Evolutionary conservation across 306 rosid species (phyloP), one percentile per base, ranked within the genome.

Genomic region (Erythrophleum fordii): DNA sequence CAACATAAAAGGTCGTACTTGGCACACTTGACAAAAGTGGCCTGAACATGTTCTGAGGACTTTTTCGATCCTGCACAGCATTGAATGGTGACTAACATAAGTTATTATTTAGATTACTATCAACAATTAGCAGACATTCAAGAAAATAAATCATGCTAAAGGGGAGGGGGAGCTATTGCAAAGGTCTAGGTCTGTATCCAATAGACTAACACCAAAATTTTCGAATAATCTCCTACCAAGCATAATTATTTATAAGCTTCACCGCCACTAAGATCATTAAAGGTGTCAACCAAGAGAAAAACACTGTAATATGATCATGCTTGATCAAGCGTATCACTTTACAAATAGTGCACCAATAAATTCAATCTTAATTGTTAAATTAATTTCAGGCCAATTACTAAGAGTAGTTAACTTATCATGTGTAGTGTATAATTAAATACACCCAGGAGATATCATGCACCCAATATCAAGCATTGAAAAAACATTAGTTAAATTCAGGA

Each of bases 1-100:
- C 97, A 35, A 17, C 88, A 77, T 87, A 89, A 73, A 93, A 91
- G 67, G 94, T 83, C 45, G 92, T 91, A 69, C 94, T 93, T 22
- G 97, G 97, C 74, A 93, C 97, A 90, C 97, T 91, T 9, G 97
- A 91, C 77, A 93, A 80, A 53, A 93, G 97, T 25, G 97, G 97
- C 86, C 97, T 83, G 83, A 93, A 93, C 97, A 93, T 93, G 79
- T 91, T 91, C 65, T 86, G 97, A 78, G 97, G 97, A 80, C 77
- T 86, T 83, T 90, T 93, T 25, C 89, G 86, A 86, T 93, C 97
- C 97, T 93, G 93, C 87, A 84, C 48, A 74, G 74, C 41, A 69
- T 72, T 72, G 68, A 48, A 73, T 25, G 41, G 46, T 53, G 61
- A 66, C 55, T 56, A 31, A 71, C 49, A 77, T 81, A 66, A 77